Evolutionary conservation across 2,329 filamentous ascomycete species (phyloP).

Genomic region (Albophoma yamanashiensis): DNA sequence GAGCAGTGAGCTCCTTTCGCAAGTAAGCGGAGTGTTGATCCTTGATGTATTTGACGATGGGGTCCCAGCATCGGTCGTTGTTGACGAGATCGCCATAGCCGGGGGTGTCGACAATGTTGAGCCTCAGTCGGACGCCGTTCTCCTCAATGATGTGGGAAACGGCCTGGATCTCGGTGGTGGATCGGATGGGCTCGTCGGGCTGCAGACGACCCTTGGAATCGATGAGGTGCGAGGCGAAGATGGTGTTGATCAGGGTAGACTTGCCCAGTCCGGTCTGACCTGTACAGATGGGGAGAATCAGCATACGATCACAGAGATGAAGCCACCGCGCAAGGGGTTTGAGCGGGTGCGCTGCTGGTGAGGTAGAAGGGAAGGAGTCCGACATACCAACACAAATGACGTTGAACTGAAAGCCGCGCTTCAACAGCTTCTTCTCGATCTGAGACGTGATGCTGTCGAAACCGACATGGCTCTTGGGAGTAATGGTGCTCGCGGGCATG

Average conservation of each 20-base stretch:
- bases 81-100: slow-evolving; percentile 98
- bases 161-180: slow-evolving; percentile 95
- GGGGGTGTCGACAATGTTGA: slow-evolving; percentile 98
- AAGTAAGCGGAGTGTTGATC: slow-evolving; percentile 99
- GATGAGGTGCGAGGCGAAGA: slow-evolving; percentile 98
- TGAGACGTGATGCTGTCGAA: slow-evolving; percentile 99
- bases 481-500: slow-evolving; percentile 61
- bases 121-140: slow-evolving; percentile 90
- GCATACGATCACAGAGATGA: slow-evolving; percentile 5
- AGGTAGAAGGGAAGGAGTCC: background rate
- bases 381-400: slow-evolving; percentile 95
- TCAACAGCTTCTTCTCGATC: slow-evolving; percentile 98
- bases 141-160: slow-evolving; percentile 99
- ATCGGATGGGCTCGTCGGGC: slow-evolving; percentile 86
- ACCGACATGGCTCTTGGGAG: slow-evolving; percentile 96
- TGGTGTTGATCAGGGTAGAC: slow-evolving; percentile 98
- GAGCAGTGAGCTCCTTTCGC: slow-evolving; percentile 96
- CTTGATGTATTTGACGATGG: slow-evolving; percentile 99
- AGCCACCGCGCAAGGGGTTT: background rate
- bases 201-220: slow-evolving; percentile 94
- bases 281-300: slow-evolving; percentile 25
- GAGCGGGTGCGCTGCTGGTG: background rate
- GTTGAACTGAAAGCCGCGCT: slow-evolving; percentile 99
- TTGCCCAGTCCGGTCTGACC: slow-evolving; percentile 98
- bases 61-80: slow-evolving; percentile 99